phyloP scores from a whole-genome alignment of 345 rosid species.

The Moringa oleifera region DNA sequence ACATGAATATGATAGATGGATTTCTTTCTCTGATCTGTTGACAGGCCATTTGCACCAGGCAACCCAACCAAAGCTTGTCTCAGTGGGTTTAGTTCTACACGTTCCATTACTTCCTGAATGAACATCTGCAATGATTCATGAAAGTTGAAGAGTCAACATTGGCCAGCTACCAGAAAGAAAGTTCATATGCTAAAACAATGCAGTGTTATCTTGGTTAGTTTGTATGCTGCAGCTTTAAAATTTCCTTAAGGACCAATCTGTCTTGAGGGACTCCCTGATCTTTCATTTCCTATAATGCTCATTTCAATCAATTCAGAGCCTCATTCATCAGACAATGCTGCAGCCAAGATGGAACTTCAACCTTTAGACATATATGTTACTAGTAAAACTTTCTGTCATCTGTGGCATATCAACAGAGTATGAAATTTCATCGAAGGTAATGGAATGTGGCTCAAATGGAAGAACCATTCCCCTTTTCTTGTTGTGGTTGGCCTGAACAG shows the following conservation, averaged over 20 bases:
- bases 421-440: conserved; percentile 48
- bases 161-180: conserved; percentile 67
- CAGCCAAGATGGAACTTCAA: too few relatives aligned
- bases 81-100: conserved; percentile 61
- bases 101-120: conserved; percentile 87
- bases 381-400: conserved; percentile 32
- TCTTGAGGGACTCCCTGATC: conserved; percentile 51
- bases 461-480: conserved; percentile 66
- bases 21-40: conserved; percentile 86
- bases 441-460: conserved; percentile 65
- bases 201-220: too few relatives aligned
- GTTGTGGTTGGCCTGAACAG: conserved; percentile 7
- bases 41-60: conserved; percentile 80
- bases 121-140: conserved; percentile 60
- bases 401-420: conserved; percentile 80
- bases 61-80: conserved; percentile 79
- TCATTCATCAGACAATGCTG: too few relatives aligned
- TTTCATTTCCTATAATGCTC: conserved; percentile 44
- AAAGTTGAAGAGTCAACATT: conserved; percentile 77
- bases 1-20: conserved; percentile 91
- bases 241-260: conserved; percentile 56
- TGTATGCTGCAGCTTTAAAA: conserved; percentile 73
- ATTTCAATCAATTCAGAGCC: too few relatives aligned
- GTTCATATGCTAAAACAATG: too few relatives aligned
- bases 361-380: too few relatives aligned